Base-by-base conservation (phyloP, 345 rosid genomes). In the Rhodomyrtus tomentosa region DNA sequence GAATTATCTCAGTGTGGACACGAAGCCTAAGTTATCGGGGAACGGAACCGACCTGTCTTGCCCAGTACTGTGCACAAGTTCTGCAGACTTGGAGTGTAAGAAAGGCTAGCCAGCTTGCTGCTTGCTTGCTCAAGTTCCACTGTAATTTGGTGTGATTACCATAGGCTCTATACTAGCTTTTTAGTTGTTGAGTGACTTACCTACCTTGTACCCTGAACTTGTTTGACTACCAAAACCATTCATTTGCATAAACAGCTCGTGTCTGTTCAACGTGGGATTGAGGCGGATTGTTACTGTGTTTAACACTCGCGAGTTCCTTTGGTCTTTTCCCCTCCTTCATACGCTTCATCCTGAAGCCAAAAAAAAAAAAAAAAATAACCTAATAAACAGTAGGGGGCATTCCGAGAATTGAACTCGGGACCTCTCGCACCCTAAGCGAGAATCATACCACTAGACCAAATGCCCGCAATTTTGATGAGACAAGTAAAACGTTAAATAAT, bases 391-490 rank as follows among this genome's bases (percentile, higher is more conserved):
- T 7, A 11, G 11, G 92, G 91, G 91, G 92, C 89, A 91, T 91
- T 94, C 93, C 92, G 93, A 93, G 92, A 92, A 91, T 94, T 91
- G 95, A 91, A 91, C 94, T 93, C 93, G 91, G 92, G 94, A 91
- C 94, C 93, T 93, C 94, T 94, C 90, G 93, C 92, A 93, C 94
- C 94, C 93, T 90, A 95, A 95, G 94, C 97, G 94, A 94, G 96
- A 93, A 94, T 93, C 93, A 92, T 93, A 88, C 93, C 96, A 93
- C 95, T 93, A 92, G 93, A 93, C 96, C 96, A 94, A 95, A 91
- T 89, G 95, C 95, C 95, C 95, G 1, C 0, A 0, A 0, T 14
- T 3, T 11, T 16, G 8, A 0, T 4, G 2, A 0, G 0, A 10
- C 7, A 2, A 0, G 25, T 8, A 20, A 53, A 27, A 2, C 1